Conservation (phyloP, 768 basidiomycete species). For the Termitomyces sp. region DNA sequence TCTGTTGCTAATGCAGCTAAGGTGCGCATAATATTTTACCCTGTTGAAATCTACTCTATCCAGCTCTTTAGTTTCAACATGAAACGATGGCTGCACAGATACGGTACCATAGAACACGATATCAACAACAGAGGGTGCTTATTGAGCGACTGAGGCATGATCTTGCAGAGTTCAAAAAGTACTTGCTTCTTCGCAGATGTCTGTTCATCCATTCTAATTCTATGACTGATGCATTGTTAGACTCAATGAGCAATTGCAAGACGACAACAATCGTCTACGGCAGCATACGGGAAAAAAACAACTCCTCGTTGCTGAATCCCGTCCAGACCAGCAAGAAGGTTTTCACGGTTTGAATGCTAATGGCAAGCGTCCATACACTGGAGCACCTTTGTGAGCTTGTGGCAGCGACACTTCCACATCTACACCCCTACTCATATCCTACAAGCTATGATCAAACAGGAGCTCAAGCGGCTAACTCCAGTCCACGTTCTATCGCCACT, state of each 20-base stretch:
- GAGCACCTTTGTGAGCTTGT: slow-evolving; percentile 35
- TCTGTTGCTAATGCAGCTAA: slow-evolving; percentile 61
- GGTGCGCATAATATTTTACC: slow-evolving; percentile 30
- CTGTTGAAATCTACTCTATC: not conserved
- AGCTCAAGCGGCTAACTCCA: slow-evolving; percentile 40
- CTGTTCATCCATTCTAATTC: not conserved
- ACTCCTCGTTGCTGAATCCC: slow-evolving; percentile 16
- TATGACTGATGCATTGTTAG: slow-evolving; percentile 25
- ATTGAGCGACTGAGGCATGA: slow-evolving; percentile 52
- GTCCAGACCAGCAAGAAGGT: slow-evolving; percentile 26
- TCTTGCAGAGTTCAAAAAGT: slow-evolving; percentile 55
- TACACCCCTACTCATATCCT: slow-evolving; percentile 8
- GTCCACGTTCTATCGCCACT: slow-evolving; percentile 52
- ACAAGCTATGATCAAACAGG: slow-evolving; percentile 17
- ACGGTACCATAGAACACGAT: slow-evolving; percentile 53
- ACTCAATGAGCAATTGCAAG: slow-evolving; percentile 40
- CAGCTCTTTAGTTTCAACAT: slow-evolving; percentile 61
- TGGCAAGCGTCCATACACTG: slow-evolving; percentile 59
- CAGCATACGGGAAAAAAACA: slow-evolving; percentile 21
- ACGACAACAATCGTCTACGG: slow-evolving; percentile 47
- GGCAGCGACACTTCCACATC: not conserved
- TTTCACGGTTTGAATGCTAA: slow-evolving; percentile 38
- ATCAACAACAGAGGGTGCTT: slow-evolving; percentile 46
- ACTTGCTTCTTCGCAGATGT: slow-evolving; percentile 2
- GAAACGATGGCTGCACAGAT: slow-evolving; percentile 68